These are phyloP conservation scores for Carex parvula DNA, from an alignment of 176 grass and related monocot species.

Conservation along the genomic window DNA sequence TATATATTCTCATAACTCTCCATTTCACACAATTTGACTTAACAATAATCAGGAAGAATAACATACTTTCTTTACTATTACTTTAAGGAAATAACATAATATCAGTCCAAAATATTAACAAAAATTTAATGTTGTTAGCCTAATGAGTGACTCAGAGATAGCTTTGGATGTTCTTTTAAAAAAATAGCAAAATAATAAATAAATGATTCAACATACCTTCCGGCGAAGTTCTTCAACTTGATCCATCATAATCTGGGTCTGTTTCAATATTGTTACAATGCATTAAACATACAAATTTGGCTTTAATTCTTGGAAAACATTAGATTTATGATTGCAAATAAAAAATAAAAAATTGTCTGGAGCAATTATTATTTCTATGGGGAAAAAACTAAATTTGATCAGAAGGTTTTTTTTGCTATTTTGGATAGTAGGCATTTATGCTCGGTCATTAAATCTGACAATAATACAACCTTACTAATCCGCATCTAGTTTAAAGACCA, in stretches of 20 bases:
- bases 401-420: neutral
- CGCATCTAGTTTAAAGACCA: neutral
- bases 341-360: conserved; percentile 1
- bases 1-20: neutral
- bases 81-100: neutral
- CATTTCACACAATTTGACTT: no score
- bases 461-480: neutral
- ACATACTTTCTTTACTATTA: neutral
- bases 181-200: neutral
- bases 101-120: neutral
- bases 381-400: neutral
- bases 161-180: neutral
- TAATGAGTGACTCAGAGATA: no score
- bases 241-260: conserved; percentile 94
- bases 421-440: neutral
- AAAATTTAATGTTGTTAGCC: conserved; percentile 2
- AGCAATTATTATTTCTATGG: neutral
- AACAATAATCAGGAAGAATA: neutral
- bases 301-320: neutral
- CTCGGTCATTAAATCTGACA: neutral
- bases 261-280: neutral
- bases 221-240: conserved; percentile 90
- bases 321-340: neutral
- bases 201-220: conserved; percentile 39
- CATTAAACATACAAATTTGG: neutral